Evolutionary conservation across 2,329 filamentous ascomycete species (phyloP).

Genomic region (Orbilia quercus): DNA sequence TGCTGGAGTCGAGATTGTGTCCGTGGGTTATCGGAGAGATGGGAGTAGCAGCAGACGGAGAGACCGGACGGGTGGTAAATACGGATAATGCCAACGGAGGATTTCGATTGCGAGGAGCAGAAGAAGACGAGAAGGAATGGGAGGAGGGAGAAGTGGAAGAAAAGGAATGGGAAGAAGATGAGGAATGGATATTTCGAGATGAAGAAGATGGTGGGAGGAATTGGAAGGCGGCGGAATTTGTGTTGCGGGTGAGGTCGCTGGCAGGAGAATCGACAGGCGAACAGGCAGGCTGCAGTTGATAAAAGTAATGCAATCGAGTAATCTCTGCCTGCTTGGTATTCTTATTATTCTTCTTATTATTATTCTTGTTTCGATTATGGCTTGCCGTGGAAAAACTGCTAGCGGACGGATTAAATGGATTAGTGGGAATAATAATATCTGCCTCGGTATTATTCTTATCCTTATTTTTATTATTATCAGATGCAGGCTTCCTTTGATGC

Average conservation of each 20-base stretch:
- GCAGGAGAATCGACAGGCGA: background rate
- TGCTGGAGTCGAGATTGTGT: slow-evolving; percentile 9
- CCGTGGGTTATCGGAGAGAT: slow-evolving; percentile 33
- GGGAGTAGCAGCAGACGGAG: slow-evolving; percentile 22
- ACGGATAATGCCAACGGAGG: slow-evolving; percentile 34
- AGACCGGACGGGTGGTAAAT: slow-evolving; percentile 27
- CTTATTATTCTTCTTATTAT: background rate
- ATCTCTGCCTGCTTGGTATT: slow-evolving; percentile 4
- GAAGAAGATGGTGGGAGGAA: background rate
- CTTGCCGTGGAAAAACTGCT: slow-evolving; percentile 35
- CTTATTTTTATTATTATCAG: too few species aligned
- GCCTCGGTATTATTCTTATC: too few species aligned
- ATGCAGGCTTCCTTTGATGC: too few species aligned
- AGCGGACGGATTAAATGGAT: background rate
- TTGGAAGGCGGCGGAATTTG: slow-evolving; percentile 2
- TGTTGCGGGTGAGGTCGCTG: slow-evolving; percentile 37
- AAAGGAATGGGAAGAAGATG: slow-evolving; percentile 11
- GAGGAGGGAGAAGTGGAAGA: slow-evolving; percentile 1
- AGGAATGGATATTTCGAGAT: background rate
- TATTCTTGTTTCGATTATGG: slow-evolving; percentile 15
- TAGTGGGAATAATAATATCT: background rate
- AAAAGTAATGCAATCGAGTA: slow-evolving; percentile 41
- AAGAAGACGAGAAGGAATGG: background rate
- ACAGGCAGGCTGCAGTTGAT: background rate
- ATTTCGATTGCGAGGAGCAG: slow-evolving; percentile 17